Conservation (phyloP, 106 monocot genomes). For the Hemerocallis citrina region DNA sequence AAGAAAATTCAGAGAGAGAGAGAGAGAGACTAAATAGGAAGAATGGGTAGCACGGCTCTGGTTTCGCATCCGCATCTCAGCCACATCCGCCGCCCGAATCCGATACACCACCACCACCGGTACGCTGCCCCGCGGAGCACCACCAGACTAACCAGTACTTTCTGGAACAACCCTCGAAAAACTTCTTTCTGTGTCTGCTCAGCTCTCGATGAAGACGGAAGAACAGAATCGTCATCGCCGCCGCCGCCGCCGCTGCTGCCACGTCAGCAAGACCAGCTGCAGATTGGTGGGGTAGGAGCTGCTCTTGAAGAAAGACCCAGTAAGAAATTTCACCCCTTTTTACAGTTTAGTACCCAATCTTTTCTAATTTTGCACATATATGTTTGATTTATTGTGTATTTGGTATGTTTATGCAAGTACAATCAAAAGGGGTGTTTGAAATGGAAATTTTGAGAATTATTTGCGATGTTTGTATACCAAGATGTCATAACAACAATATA, state of each 20-base stretch:
- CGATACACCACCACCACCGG: not conserved
- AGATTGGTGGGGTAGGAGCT: conserved; percentile 17
- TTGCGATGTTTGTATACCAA: too few species aligned
- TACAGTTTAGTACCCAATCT: not conserved
- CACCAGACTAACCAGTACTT: not conserved
- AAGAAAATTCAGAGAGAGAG: too few species aligned
- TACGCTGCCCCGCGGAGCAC: not conserved
- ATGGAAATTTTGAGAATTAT: too few species aligned
- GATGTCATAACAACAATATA: too few species aligned
- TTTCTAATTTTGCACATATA: not conserved
- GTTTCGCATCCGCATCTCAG: conserved; percentile 34
- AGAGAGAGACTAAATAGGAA: too few species aligned
- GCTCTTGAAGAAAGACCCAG: conserved; percentile 41
- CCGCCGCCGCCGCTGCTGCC: too few species aligned
- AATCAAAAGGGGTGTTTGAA: too few species aligned
- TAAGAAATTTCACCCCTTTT: conserved; percentile 5
- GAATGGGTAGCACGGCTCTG: conserved; percentile 48
- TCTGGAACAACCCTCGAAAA: not conserved
- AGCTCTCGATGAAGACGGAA: conserved; percentile 29
- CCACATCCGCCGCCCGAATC: conserved; percentile 21
- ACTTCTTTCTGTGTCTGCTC: conserved; percentile 15
- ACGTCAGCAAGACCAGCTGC: conserved; percentile 15
- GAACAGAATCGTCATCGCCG: too few species aligned
- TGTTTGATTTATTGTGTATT: too few species aligned
- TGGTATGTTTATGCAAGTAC: too few species aligned